These are phyloP conservation scores for Stevia rebaudiana DNA, from an alignment of 140 eudicot species.

Conservation along the genomic window DNA sequence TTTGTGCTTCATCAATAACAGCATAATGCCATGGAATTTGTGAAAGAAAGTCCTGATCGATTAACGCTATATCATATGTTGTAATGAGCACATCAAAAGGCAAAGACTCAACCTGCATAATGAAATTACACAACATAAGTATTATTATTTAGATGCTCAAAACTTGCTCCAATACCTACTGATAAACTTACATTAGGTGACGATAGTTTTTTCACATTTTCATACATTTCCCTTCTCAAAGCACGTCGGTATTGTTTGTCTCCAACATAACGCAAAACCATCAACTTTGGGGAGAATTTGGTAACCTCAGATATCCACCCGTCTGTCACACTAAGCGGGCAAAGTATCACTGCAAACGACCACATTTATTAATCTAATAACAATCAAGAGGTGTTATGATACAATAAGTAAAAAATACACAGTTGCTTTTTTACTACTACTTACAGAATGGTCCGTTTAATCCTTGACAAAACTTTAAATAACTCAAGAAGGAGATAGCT, in stretches of 20 bases:
- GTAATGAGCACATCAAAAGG: slow-evolving; percentile 96
- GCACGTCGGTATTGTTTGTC: slow-evolving; percentile 66
- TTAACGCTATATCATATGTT: slow-evolving; percentile 84
- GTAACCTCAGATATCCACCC: slow-evolving; percentile 87
- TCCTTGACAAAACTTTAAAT: slow-evolving; percentile 52
- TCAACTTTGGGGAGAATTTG: slow-evolving; percentile 65
- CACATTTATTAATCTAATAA: not conserved
- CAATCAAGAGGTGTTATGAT: not conserved
- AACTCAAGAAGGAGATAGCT: slow-evolving; percentile 79
- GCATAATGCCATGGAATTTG: slow-evolving; percentile 84
- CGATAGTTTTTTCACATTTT: slow-evolving; percentile 43
- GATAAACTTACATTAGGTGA: slow-evolving; percentile 46
- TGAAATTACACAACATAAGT: slow-evolving; percentile 7
- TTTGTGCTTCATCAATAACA: slow-evolving; percentile 92
- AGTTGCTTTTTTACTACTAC: slow-evolving; percentile 6
- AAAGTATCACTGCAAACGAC: slow-evolving; percentile 68
- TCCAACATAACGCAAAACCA: slow-evolving; percentile 68
- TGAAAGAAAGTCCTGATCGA: slow-evolving; percentile 88
- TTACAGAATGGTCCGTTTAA: slow-evolving; percentile 78
- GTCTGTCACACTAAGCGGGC: slow-evolving; percentile 92
- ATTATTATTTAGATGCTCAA: slow-evolving; percentile 1
- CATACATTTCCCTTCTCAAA: slow-evolving; percentile 55
- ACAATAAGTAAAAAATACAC: not conserved
- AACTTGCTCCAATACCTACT: not conserved
- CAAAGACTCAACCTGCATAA: slow-evolving; percentile 49